Percentiles rank a stretch among this genome's conserved stretches.
Conservation (phyloP, 2,329 filamentous ascomycete species). For the Neobulgaria alba region DNA sequence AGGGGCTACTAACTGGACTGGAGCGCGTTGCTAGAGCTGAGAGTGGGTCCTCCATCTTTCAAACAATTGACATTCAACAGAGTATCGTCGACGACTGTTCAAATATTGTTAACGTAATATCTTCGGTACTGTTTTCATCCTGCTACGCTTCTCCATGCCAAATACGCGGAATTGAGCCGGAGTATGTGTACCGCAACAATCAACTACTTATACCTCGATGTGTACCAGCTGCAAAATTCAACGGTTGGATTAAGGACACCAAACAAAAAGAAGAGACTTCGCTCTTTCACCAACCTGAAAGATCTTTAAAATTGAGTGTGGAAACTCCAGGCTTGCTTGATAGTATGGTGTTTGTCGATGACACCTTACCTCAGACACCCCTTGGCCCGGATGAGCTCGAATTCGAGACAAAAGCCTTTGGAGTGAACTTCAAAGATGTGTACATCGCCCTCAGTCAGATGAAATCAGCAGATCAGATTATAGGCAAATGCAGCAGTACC, state of each 20-base stretch:
- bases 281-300: constrained; percentile 5
- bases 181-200: not conserved
- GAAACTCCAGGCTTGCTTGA: not conserved
- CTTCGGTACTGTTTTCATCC: not conserved
- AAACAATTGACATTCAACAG: not conserved
- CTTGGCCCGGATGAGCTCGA: constrained; percentile 11
- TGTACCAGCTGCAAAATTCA: constrained; percentile 1
- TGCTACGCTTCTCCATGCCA: not conserved
- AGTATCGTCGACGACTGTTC: too few relatives aligned
- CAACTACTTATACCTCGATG: not conserved
- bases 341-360: not conserved
- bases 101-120: not conserved
- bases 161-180: not conserved
- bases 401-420: not conserved
- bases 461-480: not conserved
- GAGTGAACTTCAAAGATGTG: constrained; percentile 13
- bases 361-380: constrained; percentile 8
- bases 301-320: constrained; percentile 3
- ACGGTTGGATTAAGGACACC: constrained; percentile 14
- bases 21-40: not conserved
- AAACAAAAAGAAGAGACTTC: constrained; percentile 8
- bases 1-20: not conserved
- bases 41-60: not conserved
- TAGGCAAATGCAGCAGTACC: not conserved
- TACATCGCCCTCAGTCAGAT: not conserved